phyloP scores from a whole-genome alignment of 106 monocot species.

The Platanthera guangdongensis region DNA sequence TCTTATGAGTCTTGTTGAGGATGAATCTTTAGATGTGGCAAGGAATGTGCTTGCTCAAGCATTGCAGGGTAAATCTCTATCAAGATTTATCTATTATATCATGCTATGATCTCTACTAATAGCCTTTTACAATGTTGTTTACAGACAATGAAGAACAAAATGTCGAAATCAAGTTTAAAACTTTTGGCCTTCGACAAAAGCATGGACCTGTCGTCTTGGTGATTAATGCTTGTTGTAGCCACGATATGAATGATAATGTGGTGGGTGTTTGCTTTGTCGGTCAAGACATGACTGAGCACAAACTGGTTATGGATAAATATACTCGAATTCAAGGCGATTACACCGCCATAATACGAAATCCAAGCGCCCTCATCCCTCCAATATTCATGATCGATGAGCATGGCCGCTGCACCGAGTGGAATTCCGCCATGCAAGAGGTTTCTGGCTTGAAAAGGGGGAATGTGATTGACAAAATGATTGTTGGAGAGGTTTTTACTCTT shows the following conservation, averaged over 20 bases:
- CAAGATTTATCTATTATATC: background rate
- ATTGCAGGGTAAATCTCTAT: slow-evolving; percentile 51
- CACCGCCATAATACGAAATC: slow-evolving; percentile 48
- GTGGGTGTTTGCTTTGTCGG: slow-evolving; percentile 79
- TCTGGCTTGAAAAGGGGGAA: slow-evolving; percentile 63
- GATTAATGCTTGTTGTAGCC: slow-evolving; percentile 71
- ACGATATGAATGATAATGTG: slow-evolving; percentile 44
- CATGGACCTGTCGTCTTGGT: slow-evolving; percentile 50
- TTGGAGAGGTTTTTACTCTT: slow-evolving; percentile 72
- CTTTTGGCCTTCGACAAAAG: slow-evolving; percentile 28
- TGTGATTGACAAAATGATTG: slow-evolving; percentile 52
- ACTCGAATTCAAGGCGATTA: slow-evolving; percentile 79
- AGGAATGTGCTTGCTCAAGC: slow-evolving; percentile 50
- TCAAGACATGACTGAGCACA: slow-evolving; percentile 74
- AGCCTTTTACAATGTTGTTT: slow-evolving; percentile 11
- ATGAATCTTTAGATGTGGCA: slow-evolving; percentile 51
- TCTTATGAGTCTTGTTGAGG: slow-evolving; percentile 44
- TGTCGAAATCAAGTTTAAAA: slow-evolving; percentile 70
- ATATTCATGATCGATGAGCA: slow-evolving; percentile 70
- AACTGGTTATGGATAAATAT: slow-evolving; percentile 70
- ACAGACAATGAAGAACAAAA: slow-evolving; percentile 79
- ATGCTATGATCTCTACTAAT: background rate
- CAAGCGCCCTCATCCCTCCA: slow-evolving; percentile 68
- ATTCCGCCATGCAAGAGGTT: slow-evolving; percentile 72
- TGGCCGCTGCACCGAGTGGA: slow-evolving; percentile 77